Evolutionary conservation across 73 alveolate genomes (phyloP).

Genomic region (Paramecium primaurelia): DNA sequence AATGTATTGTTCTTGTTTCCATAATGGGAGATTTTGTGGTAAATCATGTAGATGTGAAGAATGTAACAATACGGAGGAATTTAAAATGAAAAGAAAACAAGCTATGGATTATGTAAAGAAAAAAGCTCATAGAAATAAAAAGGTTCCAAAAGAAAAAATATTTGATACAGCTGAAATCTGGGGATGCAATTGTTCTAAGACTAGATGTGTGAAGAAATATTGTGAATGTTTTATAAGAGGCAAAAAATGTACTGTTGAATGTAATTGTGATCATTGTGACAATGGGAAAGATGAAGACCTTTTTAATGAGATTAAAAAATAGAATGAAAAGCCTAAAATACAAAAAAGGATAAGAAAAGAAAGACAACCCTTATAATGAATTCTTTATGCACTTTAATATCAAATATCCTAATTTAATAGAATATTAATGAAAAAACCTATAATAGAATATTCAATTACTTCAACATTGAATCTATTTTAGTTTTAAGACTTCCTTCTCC

Average conservation of each 20-base stretch:
- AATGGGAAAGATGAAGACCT: constrained; percentile 48
- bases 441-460: background rate
- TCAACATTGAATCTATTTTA: background rate
- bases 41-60: constrained; percentile 29
- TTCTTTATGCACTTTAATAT: background rate
- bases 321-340: background rate
- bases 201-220: constrained; percentile 18
- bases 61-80: constrained; percentile 1
- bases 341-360: background rate
- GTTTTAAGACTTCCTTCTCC: background rate
- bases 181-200: constrained; percentile 38
- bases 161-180: constrained; percentile 30
- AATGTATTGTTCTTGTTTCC: constrained; percentile 51
- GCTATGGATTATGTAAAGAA: constrained; percentile 3
- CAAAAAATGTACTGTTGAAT: constrained; percentile 27
- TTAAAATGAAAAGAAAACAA: background rate
- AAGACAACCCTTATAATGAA: background rate
- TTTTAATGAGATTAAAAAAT: background rate
- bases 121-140: constrained; percentile 31
- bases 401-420: background rate
- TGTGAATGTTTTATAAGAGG: constrained; percentile 34
- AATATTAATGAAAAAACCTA: background rate
- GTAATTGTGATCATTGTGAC: constrained; percentile 41
- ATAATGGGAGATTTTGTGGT: background rate
- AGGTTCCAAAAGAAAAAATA: constrained; percentile 12